Percentiles rank a stretch among this genome's conserved stretches.
phyloP scores from a whole-genome alignment of 2,329 filamentous ascomycete genomes.

The Rhytidhysteron rufulum region DNA sequence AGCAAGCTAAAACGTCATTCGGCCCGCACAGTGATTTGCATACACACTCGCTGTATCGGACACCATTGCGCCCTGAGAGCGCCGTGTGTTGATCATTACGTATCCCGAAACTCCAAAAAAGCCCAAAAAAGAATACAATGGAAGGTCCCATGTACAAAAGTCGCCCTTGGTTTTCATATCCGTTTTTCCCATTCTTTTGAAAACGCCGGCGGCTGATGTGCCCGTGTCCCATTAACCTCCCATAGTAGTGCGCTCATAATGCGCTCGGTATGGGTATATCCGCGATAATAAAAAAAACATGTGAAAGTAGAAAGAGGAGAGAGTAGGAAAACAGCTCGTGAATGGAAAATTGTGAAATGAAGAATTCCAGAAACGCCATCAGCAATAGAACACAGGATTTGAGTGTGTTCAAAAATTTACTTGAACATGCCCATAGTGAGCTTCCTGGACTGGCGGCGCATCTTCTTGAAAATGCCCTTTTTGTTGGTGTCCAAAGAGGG shows the following conservation, averaged over 20 bases:
- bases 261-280: background rate
- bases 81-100: too few species aligned
- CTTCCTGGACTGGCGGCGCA: constrained; percentile 32
- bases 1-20: too few species aligned
- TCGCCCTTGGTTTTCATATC: constrained; percentile 13
- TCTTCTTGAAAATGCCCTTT: constrained; percentile 29
- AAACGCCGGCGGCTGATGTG: constrained; percentile 14
- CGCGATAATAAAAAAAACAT: background rate
- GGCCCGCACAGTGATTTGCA: too few species aligned
- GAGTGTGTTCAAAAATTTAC: constrained; percentile 19
- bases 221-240: constrained; percentile 10
- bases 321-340: background rate
- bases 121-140: too few species aligned
- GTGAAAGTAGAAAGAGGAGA: background rate
- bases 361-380: constrained; percentile 13
- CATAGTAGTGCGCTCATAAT: background rate
- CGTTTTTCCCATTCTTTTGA: constrained; percentile 13
- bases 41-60: too few species aligned
- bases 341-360: constrained; percentile 5
- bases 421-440: constrained; percentile 34
- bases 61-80: too few species aligned
- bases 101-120: too few species aligned
- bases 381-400: constrained; percentile 8
- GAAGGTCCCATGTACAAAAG: constrained; percentile 12
- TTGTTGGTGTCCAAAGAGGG: constrained; percentile 27